These are phyloP conservation scores for Naganishia sp. DNA, from an alignment of 1,284 basidiomycete genomes.

Conservation along the genomic window DNA sequence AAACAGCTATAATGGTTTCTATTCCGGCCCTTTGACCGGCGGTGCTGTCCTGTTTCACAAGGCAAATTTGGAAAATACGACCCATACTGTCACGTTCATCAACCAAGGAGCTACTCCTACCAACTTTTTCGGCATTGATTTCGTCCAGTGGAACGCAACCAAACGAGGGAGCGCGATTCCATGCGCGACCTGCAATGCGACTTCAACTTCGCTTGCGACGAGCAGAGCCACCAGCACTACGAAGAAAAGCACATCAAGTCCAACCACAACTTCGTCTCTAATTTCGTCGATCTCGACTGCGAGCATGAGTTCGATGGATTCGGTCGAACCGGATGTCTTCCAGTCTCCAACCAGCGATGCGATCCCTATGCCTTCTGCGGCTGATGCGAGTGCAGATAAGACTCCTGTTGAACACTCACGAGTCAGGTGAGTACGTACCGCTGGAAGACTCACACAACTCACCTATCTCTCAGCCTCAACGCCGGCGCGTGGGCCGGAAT, in stretches of 20 bases:
- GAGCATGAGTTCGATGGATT: too few species aligned
- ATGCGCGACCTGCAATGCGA: conserved; percentile 5
- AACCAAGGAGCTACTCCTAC: background rate
- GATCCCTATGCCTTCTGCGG: background rate
- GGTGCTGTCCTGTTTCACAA: conserved; percentile 10
- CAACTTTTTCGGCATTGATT: conserved; percentile 19
- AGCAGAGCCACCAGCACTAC: background rate
- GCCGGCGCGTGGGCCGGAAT: conserved; percentile 4
- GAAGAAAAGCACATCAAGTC: too few species aligned
- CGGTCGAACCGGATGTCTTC: too few species aligned
- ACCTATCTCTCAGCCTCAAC: background rate
- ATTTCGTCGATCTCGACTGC: too few species aligned
- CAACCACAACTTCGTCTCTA: too few species aligned
- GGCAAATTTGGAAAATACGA: conserved; percentile 4
- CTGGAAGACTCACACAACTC: background rate
- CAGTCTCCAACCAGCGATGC: too few species aligned
- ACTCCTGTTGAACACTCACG: too few species aligned
- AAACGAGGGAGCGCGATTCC: background rate
- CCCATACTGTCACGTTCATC: conserved; percentile 15
- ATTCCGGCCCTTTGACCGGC: conserved; percentile 2
- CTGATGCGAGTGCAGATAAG: background rate
- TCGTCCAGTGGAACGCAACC: conserved; percentile 16
- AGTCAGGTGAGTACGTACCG: background rate
- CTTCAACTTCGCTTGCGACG: background rate
- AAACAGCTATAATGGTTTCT: conserved; percentile 13